A percentile compares a stretch with the other conserved stretches of the same genome.
Evolutionary conservation across 225 moss, liverwort and hornwort species (phyloP).

Genomic region (Polytrichum formosum): DNA sequence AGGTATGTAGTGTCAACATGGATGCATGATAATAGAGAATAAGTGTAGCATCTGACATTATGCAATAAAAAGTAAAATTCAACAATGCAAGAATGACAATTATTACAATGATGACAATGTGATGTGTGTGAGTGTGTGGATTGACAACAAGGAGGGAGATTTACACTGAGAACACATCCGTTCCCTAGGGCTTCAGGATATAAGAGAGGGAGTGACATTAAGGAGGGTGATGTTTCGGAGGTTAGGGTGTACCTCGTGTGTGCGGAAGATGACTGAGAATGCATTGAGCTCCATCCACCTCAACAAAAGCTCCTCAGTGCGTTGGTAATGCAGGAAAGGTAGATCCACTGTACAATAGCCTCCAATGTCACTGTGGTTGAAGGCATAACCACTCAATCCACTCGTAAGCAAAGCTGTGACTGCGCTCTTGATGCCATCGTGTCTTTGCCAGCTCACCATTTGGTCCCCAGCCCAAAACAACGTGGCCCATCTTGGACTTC

Average conservation of each 20-base stretch:
- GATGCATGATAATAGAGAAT: too few species aligned
- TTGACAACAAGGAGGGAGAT: too few species aligned
- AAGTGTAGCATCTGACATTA: too few species aligned
- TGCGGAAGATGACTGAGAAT: constrained; percentile 85
- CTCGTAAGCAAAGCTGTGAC: constrained; percentile 81
- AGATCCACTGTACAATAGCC: constrained; percentile 87
- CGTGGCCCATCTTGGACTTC: constrained; percentile 75
- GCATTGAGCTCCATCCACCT: constrained; percentile 98
- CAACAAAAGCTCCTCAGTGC: constrained; percentile 72
- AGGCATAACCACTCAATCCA: constrained; percentile 68
- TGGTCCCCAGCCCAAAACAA: constrained; percentile 93
- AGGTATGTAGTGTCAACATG: too few species aligned
- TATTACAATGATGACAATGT: too few species aligned
- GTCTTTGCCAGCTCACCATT: constrained; percentile 91
- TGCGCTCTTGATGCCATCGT: constrained; percentile 90
- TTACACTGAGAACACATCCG: too few species aligned
- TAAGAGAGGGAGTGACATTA: too few species aligned
- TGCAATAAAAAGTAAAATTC: too few species aligned
- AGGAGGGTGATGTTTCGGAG: too few species aligned
- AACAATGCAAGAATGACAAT: too few species aligned
- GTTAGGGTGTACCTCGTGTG: constrained; percentile 53
- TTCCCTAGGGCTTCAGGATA: too few species aligned
- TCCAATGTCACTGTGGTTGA: constrained; percentile 88
- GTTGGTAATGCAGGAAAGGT: constrained; percentile 55
- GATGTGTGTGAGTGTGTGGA: too few species aligned